Base-by-base conservation (phyloP, 192 early-diverging fungal species). In the Coemansia sp. region DNA sequence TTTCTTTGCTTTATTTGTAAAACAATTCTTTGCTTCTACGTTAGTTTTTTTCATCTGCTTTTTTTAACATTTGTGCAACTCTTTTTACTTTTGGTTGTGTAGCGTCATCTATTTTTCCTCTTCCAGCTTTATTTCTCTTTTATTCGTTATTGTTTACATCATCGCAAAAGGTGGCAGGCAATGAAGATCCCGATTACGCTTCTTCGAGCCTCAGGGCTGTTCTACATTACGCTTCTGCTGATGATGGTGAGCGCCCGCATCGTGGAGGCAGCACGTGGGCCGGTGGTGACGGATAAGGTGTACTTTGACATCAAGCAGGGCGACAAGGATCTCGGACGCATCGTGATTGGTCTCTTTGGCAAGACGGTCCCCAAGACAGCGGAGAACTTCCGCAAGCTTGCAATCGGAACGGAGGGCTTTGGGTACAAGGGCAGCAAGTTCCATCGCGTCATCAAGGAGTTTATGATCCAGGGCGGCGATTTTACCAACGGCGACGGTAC, bases 401-500 rank as follows among this genome's bases (percentile, higher is more conserved):
- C 74, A 10, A 71, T 73, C 8, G 87, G 87, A 41, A 74, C 78
- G 56, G 66, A 86, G 43, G 83, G 77, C 16, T 72, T 67, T 37
- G 79, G 83, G 10, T 94, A 88, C 85, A 92, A 91, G 83, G 92
- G 88, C 65, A 85, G 85, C 41, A 85, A 66, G 32, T 98, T 96
- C 85, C 96, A 98, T 77, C 90, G 95, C 62, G 85, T 94, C 26
- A 94, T 92, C 84, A 89, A 94, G 86, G 73, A 83, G 43, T 95
- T 96, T 74, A 96, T 96, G 93, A 85, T 90, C 71, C 95, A 97
- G 86, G 94, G 94, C 77, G 91, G 91, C 66, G 92, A 93, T 73
- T 90, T 93, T 48, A 90, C 90, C 39, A 85, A 82, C 55, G 81
- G 82, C 66, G 85, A 93, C 71, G 92, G 92, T 72, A 91, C 90